Percentiles rank a stretch among this genome's conserved stretches.
Conservation (phyloP, 805 yeast species). For the Lipomyces starkeyi region DNA sequence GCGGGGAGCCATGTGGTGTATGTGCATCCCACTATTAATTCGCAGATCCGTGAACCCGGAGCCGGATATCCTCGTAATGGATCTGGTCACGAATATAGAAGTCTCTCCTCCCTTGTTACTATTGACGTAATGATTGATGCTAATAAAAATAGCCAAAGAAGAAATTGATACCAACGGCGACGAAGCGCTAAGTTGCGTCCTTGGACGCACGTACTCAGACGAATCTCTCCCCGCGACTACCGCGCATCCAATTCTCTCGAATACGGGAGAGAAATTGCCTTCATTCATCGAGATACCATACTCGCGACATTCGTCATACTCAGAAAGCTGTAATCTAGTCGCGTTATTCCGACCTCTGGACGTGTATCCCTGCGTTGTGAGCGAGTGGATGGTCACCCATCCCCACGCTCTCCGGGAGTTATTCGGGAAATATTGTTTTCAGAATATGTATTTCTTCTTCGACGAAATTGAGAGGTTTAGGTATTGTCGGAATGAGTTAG, state of each 20-base stretch:
- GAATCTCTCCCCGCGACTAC: not conserved
- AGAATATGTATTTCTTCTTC: conserved; percentile 32
- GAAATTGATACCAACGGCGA: not conserved
- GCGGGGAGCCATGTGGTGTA: not conserved
- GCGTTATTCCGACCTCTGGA: conserved; percentile 49
- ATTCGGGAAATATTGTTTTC: conserved; percentile 50
- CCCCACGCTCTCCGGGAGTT: conserved; percentile 52
- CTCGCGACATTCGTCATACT: conserved; percentile 57
- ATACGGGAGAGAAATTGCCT: conserved; percentile 47
- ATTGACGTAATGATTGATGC: not conserved
- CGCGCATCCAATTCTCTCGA: conserved; percentile 45
- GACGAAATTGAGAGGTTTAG: conserved; percentile 33
- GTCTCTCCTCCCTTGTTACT: not conserved
- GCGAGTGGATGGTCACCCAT: conserved; percentile 46
- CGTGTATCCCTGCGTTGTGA: conserved; percentile 54
- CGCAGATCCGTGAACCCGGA: conserved; percentile 25
- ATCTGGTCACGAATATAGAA: not conserved
- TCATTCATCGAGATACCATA: conserved; percentile 50
- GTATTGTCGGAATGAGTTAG: not conserved
- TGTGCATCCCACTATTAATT: conserved; percentile 41
- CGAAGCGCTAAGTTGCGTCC: not conserved
- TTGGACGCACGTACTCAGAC: not conserved
- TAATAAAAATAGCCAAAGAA: not conserved
- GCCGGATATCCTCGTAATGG: conserved; percentile 40
- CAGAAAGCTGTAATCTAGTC: conserved; percentile 50